Conservation (phyloP, 2,329 filamentous ascomycete species). For the Coniella vitis region DNA sequence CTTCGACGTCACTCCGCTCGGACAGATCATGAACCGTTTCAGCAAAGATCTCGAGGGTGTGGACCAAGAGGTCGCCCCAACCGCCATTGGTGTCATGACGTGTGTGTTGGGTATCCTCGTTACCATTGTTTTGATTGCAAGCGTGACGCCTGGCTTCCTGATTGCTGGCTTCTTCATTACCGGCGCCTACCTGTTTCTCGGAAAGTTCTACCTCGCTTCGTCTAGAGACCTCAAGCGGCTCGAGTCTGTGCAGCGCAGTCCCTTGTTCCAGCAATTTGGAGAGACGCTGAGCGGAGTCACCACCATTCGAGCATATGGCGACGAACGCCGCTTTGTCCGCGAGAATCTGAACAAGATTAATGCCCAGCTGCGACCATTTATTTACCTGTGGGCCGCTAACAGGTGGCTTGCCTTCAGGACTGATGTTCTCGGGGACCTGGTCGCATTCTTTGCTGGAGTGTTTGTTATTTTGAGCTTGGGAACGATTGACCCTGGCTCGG, state of each 20-base stretch:
- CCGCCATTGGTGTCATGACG: constrained; percentile 71
- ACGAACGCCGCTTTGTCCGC: constrained; percentile 85
- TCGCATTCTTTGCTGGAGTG: constrained; percentile 86
- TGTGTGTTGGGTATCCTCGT: constrained; percentile 65
- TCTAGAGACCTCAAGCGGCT: constrained; percentile 94
- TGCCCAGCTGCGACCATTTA: constrained; percentile 84
- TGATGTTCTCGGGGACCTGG: constrained; percentile 82
- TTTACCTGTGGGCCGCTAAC: constrained; percentile 94
- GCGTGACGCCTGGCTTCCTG: constrained; percentile 85
- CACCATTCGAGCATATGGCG: constrained; percentile 93
- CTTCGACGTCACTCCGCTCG: constrained; percentile 92
- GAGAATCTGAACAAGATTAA: constrained; percentile 89
- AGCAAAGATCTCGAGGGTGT: constrained; percentile 94
- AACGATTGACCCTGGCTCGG: constrained; percentile 80
- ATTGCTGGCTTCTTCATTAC: constrained; percentile 83
- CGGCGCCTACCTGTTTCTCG: constrained; percentile 72
- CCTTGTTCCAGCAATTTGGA: constrained; percentile 95
- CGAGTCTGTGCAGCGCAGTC: constrained; percentile 89
- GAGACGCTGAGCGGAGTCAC: constrained; percentile 93
- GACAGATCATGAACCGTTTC: constrained; percentile 96
- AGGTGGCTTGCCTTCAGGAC: constrained; percentile 93
- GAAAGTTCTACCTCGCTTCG: constrained; percentile 80
- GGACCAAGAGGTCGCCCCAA: constrained; percentile 90
- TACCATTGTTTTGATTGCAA: constrained; percentile 79
- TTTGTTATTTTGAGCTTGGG: constrained; percentile 84